These are phyloP conservation scores for Lachnellula willkommii DNA, from an alignment of 2,329 filamentous ascomycete species.

Conservation along the genomic window DNA sequence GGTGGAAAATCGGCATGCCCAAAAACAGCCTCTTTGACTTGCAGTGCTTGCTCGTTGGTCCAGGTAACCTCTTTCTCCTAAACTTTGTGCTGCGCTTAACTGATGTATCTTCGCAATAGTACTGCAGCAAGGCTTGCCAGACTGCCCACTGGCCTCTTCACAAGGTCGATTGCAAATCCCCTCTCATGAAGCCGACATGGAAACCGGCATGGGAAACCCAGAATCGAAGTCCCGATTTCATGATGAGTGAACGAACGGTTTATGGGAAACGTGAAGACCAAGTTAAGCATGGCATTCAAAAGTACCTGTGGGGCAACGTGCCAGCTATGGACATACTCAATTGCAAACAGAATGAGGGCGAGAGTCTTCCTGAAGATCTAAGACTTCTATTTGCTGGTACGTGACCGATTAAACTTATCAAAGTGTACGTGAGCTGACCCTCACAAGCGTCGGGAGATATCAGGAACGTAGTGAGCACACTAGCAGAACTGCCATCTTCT, in stretches of 20 bases:
- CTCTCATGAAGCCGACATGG: slow-evolving; percentile 9
- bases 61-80: background rate
- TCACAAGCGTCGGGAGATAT: slow-evolving; percentile 39
- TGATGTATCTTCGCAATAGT: background rate
- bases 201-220: slow-evolving; percentile 8
- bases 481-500: slow-evolving; percentile 10
- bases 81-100: background rate
- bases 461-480: slow-evolving; percentile 37
- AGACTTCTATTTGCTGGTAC: slow-evolving; percentile 35
- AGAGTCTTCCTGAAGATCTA: slow-evolving; percentile 17
- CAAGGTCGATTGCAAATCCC: slow-evolving; percentile 13
- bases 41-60: background rate
- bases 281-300: slow-evolving; percentile 18
- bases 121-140: slow-evolving; percentile 11
- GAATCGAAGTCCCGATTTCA: slow-evolving; percentile 7
- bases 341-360: slow-evolving; percentile 30
- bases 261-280: background rate
- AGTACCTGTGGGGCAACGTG: slow-evolving; percentile 38
- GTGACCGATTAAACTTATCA: background rate
- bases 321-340: slow-evolving; percentile 38
- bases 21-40: background rate
- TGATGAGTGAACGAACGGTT: background rate
- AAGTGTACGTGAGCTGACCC: background rate
- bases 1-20: background rate
- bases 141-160: slow-evolving; percentile 6